These are phyloP conservation scores for Teunomyces panamensis DNA, from an alignment of 805 yeast species.

Conservation along the genomic window DNA sequence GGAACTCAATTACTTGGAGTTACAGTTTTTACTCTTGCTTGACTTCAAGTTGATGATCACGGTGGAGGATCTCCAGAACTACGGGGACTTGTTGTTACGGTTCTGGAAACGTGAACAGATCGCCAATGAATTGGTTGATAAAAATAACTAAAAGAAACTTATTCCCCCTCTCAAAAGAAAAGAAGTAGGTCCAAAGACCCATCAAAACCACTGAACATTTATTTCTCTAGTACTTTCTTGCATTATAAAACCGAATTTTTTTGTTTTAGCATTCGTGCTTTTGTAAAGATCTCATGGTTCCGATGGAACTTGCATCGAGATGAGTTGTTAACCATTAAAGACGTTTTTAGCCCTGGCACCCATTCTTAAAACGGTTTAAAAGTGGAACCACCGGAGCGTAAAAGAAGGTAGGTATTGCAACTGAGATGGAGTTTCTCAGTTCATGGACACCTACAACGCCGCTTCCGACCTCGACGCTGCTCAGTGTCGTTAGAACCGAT, in stretches of 20 bases:
- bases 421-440: not conserved
- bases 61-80: constrained; percentile 85
- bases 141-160: not conserved
- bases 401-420: not conserved
- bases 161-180: too few species aligned
- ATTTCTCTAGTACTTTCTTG: constrained; percentile 2
- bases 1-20: constrained; percentile 87
- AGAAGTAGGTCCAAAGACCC: too few species aligned
- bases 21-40: constrained; percentile 78
- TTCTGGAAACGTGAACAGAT: constrained; percentile 77
- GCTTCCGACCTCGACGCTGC: constrained; percentile 16
- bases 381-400: not conserved
- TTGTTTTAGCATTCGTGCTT: not conserved
- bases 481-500: constrained; percentile 16
- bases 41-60: constrained; percentile 87
- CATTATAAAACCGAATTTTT: not conserved
- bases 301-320: too few species aligned
- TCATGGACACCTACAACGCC: constrained; percentile 7
- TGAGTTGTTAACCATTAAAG: too few species aligned
- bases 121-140: constrained; percentile 31
- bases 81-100: constrained; percentile 79
- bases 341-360: not conserved
- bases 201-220: not conserved
- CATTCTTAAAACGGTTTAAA: not conserved
- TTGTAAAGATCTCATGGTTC: too few species aligned